These are phyloP conservation scores for Aspergillus panamensis DNA, from an alignment of 495 filamentous ascomycete genomes.

Conservation along the genomic window DNA sequence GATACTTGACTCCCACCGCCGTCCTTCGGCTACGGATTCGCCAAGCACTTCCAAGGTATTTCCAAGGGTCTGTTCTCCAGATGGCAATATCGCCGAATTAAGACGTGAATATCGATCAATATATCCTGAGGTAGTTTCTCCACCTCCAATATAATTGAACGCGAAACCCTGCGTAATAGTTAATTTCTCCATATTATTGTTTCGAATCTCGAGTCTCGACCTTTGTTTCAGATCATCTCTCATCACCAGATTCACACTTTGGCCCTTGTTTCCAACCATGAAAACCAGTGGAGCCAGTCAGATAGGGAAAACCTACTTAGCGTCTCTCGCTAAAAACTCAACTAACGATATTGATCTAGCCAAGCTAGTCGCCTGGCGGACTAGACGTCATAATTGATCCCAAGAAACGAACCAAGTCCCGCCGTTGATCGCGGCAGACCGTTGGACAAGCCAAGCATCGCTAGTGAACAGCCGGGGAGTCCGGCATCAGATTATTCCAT, in stretches of 20 bases:
- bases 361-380: not conserved
- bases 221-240: not conserved
- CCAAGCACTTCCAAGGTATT: no score
- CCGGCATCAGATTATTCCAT: constrained; percentile 4
- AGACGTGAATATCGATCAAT: no score
- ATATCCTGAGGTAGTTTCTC: no score
- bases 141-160: no score
- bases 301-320: not conserved
- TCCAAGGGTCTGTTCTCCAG: no score
- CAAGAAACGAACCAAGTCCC: constrained; percentile 2
- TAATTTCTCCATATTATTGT: no score
- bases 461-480: not conserved
- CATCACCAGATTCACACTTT: not conserved
- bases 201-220: no score
- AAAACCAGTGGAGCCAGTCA: not conserved
- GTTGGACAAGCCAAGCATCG: constrained; percentile 12
- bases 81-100: no score
- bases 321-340: not conserved
- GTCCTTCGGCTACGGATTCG: no score
- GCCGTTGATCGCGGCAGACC: not conserved
- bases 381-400: not conserved
- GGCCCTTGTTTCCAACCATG: not conserved
- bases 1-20: no score
- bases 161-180: no score
- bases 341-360: not conserved